phyloP scores from a whole-genome alignment of 257 asterid species.

The Schizonepeta tenuifolia region DNA sequence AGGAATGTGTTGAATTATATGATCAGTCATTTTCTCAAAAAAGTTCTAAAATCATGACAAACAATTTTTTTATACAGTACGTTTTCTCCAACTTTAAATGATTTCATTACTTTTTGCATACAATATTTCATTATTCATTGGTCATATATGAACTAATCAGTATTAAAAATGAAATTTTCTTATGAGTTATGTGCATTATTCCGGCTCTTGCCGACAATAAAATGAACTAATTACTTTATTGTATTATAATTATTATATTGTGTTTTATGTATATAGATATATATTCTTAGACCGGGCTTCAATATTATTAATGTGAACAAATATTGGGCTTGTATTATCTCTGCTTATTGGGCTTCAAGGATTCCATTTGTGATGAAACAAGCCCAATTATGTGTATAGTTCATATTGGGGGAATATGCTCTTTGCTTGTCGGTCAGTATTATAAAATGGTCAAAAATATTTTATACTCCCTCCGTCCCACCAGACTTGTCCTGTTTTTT shows the following conservation, averaged over 20 bases:
- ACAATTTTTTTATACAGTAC: neutral
- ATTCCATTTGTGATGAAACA: neutral
- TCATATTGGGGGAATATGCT: no score
- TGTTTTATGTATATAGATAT: no score
- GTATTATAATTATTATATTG: no score
- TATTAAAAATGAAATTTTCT: neutral
- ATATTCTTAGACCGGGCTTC: neutral
- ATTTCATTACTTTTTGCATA: neutral
- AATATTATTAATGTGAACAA: neutral
- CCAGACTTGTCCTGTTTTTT: no score
- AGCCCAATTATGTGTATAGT: neutral
- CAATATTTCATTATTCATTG: neutral
- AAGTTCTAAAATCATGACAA: neutral
- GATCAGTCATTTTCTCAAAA: constrained; percentile 17
- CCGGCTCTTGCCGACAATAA: neutral
- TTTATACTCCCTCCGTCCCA: no score
- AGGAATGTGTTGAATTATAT: neutral
- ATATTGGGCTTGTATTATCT: constrained; percentile 26
- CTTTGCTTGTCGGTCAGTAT: no score
- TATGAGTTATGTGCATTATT: no score
- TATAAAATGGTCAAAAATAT: no score
- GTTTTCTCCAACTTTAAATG: neutral
- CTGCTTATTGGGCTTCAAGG: neutral
- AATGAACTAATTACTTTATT: no score
- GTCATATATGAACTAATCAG: neutral